Evolutionary conservation across 1,139 yeast species (phyloP).

Genomic region (Lodderomyces pseudojiufengensis): DNA sequence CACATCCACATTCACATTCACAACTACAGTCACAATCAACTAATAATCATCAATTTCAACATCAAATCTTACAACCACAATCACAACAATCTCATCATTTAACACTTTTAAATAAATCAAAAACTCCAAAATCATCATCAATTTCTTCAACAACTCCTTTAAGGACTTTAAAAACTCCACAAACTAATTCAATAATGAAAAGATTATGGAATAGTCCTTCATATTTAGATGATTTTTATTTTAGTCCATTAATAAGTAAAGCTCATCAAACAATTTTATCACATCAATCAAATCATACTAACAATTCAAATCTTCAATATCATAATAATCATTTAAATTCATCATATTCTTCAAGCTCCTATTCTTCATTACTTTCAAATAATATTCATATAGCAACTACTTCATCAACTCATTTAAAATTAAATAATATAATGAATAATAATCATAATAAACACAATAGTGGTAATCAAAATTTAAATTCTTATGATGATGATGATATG

Average conservation of each 20-base stretch:
- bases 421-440: constrained; percentile 5
- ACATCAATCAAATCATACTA: background rate
- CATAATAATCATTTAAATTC: background rate
- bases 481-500: constrained; percentile 57
- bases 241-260: constrained; percentile 47
- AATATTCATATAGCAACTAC: background rate
- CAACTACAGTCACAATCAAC: constrained; percentile 8
- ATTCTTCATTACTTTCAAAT: no score
- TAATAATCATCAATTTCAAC: constrained; percentile 10
- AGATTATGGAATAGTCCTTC: constrained; percentile 64
- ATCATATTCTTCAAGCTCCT: background rate
- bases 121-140: constrained; percentile 31
- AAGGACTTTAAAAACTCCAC: constrained; percentile 38
- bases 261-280: background rate
- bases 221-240: constrained; percentile 62
- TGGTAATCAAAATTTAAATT: constrained; percentile 20
- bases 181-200: constrained; percentile 40
- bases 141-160: constrained; percentile 34
- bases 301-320: background rate
- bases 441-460: no score
- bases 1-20: constrained; percentile 7
- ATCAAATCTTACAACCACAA: constrained; percentile 10
- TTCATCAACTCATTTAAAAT: constrained; percentile 8
- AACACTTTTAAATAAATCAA: constrained; percentile 3
- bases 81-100: constrained; percentile 5